Conservation (phyloP, 768 basidiomycete species). For the Mycena sanguinolenta region DNA sequence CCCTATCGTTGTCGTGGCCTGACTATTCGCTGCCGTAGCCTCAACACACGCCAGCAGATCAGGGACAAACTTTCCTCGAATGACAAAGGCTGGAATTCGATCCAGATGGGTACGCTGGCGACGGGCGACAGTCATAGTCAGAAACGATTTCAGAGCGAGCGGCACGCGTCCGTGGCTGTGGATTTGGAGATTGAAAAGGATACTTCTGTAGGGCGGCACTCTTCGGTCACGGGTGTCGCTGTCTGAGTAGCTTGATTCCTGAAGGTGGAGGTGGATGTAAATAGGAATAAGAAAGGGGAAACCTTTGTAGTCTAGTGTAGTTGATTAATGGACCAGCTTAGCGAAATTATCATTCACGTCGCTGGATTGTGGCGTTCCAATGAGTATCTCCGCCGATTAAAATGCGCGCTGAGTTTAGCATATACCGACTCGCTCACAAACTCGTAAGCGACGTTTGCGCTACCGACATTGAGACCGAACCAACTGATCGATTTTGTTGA, state of each 20-base stretch:
- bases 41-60: slow-evolving; percentile 25
- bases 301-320: slow-evolving; percentile 5
- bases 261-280: slow-evolving; percentile 26
- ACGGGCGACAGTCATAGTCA: neutral
- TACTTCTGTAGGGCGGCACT: slow-evolving; percentile 12
- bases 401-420: too few species aligned
- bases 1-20: neutral
- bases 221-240: slow-evolving; percentile 1
- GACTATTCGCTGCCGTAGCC: neutral
- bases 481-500: too few species aligned
- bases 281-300: too few species aligned
- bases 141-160: neutral
- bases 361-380: too few species aligned
- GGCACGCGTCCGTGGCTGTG: slow-evolving; percentile 19
- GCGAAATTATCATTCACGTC: too few species aligned
- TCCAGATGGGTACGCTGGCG: slow-evolving; percentile 13
- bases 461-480: too few species aligned
- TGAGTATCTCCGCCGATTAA: too few species aligned
- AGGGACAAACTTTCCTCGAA: slow-evolving; percentile 6
- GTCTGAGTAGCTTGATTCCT: slow-evolving; percentile 10
- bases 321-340: neutral
- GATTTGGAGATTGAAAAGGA: slow-evolving; percentile 30
- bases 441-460: too few species aligned
- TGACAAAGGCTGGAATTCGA: slow-evolving; percentile 37
- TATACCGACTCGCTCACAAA: too few species aligned